Base-by-base conservation (phyloP, 768 basidiomycete genomes). In the Daedaleopsis sinensis region DNA sequence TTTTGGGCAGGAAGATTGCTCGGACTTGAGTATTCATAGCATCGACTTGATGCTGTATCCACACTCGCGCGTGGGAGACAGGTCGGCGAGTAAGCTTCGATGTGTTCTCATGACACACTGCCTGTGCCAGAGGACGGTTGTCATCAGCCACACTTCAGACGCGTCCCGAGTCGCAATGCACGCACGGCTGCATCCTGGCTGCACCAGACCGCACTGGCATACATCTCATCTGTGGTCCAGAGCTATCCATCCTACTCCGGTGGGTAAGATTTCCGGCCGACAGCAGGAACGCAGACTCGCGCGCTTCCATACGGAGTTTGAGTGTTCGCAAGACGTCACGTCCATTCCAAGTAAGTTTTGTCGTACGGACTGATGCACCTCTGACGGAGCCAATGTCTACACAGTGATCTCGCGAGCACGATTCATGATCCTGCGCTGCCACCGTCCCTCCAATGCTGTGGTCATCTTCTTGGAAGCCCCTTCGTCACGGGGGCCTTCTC, bases 361-460 rank as follows among this genome's bases (percentile, higher is more conserved):
- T 23, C 21, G 47, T 15, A 21, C 19, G 47, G 23, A 21, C 9
- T 23, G 13, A 10, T 27, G 13, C 19, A 49, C 8, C 13, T 23
- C 23, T 24, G 47, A 23, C 47, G 47, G 12, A 15, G 15, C 19
- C 19, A 15, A 13, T 27, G 46, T 32, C 27, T 32, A 47, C 19
- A 21, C n/a, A 12, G 23, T 42, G 39, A 42, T 42, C 12, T 49
- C 8, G 10, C 11, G 23, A 21, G 47, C 47, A 24, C 13, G 47
- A 49, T 52, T 7, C 51, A 36, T 52, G 51, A 52, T 52, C 35
- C 19, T n/a, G 37, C 19, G 47, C 47, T 19, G 19, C n/a, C 47
- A 16, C 51, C 36, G 51, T 52, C 51, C 35, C 27, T 16, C 51
- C 15, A 32, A 52, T 52, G 51, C 51, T 52, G 51, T 43, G 52